These are phyloP conservation scores for Aspergillus nanangensis DNA, from an alignment of 495 filamentous ascomycete genomes.

Conservation along the genomic window DNA sequence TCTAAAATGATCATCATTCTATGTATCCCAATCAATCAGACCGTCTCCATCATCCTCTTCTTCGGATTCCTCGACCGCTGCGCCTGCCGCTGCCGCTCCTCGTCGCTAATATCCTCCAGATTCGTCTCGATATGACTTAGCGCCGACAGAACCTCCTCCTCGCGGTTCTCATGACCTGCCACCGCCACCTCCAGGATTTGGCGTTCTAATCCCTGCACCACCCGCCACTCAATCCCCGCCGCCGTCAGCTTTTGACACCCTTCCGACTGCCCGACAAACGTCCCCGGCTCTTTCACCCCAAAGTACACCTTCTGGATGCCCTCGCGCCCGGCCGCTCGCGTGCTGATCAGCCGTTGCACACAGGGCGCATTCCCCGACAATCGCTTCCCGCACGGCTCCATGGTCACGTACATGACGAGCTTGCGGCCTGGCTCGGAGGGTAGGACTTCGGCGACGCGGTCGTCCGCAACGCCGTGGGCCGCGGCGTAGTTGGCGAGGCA, in stretches of 20 bases:
- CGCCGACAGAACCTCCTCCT: conserved; percentile 29
- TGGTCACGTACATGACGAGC: conserved; percentile 80
- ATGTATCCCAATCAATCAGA: background rate
- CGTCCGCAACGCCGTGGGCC: conserved; percentile 46
- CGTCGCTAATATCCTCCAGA: conserved; percentile 32
- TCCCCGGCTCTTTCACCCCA: conserved; percentile 83
- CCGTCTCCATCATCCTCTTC: conserved; percentile 44
- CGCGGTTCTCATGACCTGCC: conserved; percentile 63
- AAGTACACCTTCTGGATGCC: conserved; percentile 78
- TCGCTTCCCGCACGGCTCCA: conserved; percentile 85
- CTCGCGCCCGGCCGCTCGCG: conserved; percentile 33
- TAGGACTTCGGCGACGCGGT: conserved; percentile 50
- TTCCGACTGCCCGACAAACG: conserved; percentile 77
- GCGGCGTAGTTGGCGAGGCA: conserved; percentile 74
- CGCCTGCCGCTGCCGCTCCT: conserved; percentile 29
- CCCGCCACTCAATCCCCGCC: conserved; percentile 69
- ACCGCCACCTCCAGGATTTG: conserved; percentile 78
- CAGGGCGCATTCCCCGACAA: conserved; percentile 80
- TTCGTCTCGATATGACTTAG: conserved; percentile 26
- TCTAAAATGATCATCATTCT: no score
- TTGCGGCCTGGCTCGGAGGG: conserved; percentile 34
- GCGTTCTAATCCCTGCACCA: conserved; percentile 70
- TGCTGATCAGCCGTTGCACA: conserved; percentile 70
- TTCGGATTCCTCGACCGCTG: conserved; percentile 39
- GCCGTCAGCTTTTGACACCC: conserved; percentile 65